These are phyloP conservation scores for Aurantiochytrium sp. DNA, from an alignment of 108 stramenopile genomes.

Conservation along the genomic window DNA sequence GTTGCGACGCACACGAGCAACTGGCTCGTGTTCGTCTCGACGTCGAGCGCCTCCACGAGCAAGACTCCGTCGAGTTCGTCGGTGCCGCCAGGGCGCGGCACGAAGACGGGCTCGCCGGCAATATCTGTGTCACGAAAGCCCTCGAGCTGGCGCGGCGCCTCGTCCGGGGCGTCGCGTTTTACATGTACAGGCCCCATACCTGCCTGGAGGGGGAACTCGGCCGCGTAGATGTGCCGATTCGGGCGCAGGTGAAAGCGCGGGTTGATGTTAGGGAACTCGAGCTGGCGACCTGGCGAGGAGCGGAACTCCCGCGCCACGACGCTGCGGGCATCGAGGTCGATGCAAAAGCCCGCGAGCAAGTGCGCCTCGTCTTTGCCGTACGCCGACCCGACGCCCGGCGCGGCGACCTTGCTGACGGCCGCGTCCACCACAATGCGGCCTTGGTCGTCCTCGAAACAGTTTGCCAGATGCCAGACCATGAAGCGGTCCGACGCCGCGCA, in stretches of 20 bases:
- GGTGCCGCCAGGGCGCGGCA: not conserved
- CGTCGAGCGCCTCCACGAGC: not conserved
- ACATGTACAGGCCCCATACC: not conserved
- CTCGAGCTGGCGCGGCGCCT: not conserved
- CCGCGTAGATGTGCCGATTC: not conserved
- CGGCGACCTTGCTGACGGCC: not conserved
- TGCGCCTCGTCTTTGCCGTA: not conserved
- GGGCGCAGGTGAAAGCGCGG: not conserved
- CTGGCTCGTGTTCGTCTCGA: not conserved
- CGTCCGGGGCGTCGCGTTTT: not conserved
- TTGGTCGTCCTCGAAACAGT: not conserved
- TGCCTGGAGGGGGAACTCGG: not conserved
- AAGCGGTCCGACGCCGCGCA: not conserved
- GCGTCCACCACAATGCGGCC: not conserved
- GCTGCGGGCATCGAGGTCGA: not conserved
- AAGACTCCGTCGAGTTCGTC: conserved; percentile 13
- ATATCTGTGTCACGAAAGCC: not conserved
- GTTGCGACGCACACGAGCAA: not conserved
- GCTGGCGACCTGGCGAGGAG: not conserved
- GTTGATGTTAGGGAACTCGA: conserved; percentile 21
- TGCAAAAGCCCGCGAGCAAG: not conserved
- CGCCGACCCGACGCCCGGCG: not conserved
- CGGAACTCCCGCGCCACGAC: not conserved
- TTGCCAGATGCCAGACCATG: conserved; percentile 22
- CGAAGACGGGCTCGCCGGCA: not conserved